These are phyloP conservation scores for Debaryomyces nepalensis DNA, from an alignment of 1,139 yeast species.

Conservation along the genomic window DNA sequence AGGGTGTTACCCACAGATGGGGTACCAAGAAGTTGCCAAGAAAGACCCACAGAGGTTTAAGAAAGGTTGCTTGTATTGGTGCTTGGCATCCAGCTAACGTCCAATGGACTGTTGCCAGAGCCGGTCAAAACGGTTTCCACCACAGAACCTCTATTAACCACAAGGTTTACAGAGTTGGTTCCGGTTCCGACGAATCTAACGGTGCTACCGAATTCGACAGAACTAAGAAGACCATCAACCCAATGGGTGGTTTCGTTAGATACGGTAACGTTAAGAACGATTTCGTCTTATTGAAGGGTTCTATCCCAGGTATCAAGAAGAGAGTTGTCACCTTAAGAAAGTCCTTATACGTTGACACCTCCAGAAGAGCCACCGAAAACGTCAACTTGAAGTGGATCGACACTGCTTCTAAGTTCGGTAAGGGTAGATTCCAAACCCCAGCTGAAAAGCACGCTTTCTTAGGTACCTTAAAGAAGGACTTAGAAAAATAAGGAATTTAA, in stretches of 20 bases:
- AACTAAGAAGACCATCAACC: conserved; percentile 99
- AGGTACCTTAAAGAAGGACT: conserved; percentile 99
- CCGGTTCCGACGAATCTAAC: conserved; percentile 89
- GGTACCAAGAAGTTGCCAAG: conserved; percentile 99
- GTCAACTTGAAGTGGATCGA: conserved; percentile 99
- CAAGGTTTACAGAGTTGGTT: conserved; percentile 99
- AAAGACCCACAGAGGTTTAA: conserved; percentile 99
- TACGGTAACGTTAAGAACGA: conserved; percentile 98
- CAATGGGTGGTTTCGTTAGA: conserved; percentile 99
- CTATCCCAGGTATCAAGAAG: conserved; percentile 99
- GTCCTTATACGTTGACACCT: conserved; percentile 96
- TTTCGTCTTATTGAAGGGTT: conserved; percentile 96
- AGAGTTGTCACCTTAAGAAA: conserved; percentile 99
- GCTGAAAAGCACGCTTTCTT: conserved; percentile 99
- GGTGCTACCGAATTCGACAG: conserved; percentile 99
- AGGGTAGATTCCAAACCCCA: conserved; percentile 99
- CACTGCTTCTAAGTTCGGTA: conserved; percentile 99
- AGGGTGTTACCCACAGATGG: conserved; percentile 99
- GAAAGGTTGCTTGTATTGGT: conserved; percentile 99
- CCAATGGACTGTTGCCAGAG: conserved; percentile 99
- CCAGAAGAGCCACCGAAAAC: conserved; percentile 96
- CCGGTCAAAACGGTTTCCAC: conserved; percentile 99
- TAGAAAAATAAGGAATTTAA: conserved; percentile 31
- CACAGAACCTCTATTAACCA: conserved; percentile 99
- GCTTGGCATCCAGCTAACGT: conserved; percentile 99